Base-by-base conservation (phyloP, 352 stramenopile genomes). In the Globisporangium apiculatum region DNA sequence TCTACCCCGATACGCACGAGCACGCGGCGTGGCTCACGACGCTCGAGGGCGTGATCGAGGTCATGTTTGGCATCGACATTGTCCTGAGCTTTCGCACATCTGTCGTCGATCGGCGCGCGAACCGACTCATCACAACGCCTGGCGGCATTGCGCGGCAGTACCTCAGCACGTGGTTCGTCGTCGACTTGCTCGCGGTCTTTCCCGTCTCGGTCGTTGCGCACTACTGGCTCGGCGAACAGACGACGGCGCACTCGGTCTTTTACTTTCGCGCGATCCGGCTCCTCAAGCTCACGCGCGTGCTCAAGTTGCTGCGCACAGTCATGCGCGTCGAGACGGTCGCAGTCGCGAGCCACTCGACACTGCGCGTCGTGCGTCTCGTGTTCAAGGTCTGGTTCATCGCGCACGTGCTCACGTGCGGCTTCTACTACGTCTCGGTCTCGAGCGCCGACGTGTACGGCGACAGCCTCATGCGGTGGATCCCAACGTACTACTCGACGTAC, bases 291-390 rank as follows among this genome's bases (percentile, higher is more conserved):
- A 63, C 81, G 31, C 83, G 89, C 1, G 69, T 97, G 17, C 72
- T 97, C 57, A 97, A 96, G 64, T 75, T 97, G 7, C 71, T 89
- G 8, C 86, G 86, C 47, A 84, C 74, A 0, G 60, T 90, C 43
- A 73, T 75, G 11, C 72, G 69, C 5, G 71, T 77, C 46, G 65
- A 86, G 58, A 76, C 67, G n/a, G 71, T 79, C 24, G 80, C 71
- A 7, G 68, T 64, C 1, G 61, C 77, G 8, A 66, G 73, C 35
- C 75, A 94, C 51, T 83, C 68, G 42, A 76, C 70, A 6, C 66
- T 75, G 35, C 76, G 80, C 3, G 67, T 94, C 0, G 57, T 86
- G 14, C 75, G 80, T 5, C 59, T 92, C 3, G 56, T 85, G 0
- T 65, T 79, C 17, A 81, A 85, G 50, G 81, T 90, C 6, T 57